Percentiles rank a stretch among this genome's conserved stretches.
phyloP scores from a whole-genome alignment of 805 yeast genomes.

The Candida andamanensis region DNA sequence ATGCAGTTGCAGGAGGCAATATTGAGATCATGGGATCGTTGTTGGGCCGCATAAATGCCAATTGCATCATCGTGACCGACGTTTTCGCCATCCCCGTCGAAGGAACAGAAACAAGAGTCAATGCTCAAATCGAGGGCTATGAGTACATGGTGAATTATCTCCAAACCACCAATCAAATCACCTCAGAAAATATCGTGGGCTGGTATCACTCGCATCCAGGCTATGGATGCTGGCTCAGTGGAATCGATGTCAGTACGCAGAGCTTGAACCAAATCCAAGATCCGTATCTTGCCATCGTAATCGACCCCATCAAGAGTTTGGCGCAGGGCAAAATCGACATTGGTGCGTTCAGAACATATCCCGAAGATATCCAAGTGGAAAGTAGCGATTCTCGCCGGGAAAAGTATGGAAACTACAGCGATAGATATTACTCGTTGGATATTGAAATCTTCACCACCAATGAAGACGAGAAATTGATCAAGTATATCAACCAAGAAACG shows the following conservation, averaged over 20 bases:
- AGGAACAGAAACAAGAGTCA: slow-evolving; percentile 94
- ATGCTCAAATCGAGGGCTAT: slow-evolving; percentile 89
- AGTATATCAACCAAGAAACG: slow-evolving; percentile 11
- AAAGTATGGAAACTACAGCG: slow-evolving; percentile 70
- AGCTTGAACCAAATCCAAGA: slow-evolving; percentile 84
- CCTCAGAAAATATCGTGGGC: slow-evolving; percentile 72
- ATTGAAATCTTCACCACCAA: slow-evolving; percentile 54
- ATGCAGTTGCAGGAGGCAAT: slow-evolving; percentile 78
- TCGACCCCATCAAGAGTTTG: slow-evolving; percentile 72
- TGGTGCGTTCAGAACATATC: slow-evolving; percentile 82
- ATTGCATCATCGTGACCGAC: slow-evolving; percentile 66
- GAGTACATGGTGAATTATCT: slow-evolving; percentile 90
- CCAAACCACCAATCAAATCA: slow-evolving; percentile 37
- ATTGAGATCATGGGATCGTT: slow-evolving; percentile 96
- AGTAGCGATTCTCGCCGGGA: slow-evolving; percentile 42
- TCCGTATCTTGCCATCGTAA: slow-evolving; percentile 83
- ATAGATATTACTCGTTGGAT: slow-evolving; percentile 61
- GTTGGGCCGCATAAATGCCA: slow-evolving; percentile 63
- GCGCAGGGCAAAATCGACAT: slow-evolving; percentile 67
- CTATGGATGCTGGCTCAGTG: slow-evolving; percentile 93
- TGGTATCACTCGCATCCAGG: slow-evolving; percentile 99
- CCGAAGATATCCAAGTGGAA: slow-evolving; percentile 24
- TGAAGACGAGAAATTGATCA: slow-evolving; percentile 10
- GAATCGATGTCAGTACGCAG: slow-evolving; percentile 91
- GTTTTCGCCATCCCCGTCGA: slow-evolving; percentile 86